Percentiles rank a stretch among this genome's conserved stretches.
phyloP scores from a whole-genome alignment of 2,329 filamentous ascomycete species.

The Claviceps capensis region DNA sequence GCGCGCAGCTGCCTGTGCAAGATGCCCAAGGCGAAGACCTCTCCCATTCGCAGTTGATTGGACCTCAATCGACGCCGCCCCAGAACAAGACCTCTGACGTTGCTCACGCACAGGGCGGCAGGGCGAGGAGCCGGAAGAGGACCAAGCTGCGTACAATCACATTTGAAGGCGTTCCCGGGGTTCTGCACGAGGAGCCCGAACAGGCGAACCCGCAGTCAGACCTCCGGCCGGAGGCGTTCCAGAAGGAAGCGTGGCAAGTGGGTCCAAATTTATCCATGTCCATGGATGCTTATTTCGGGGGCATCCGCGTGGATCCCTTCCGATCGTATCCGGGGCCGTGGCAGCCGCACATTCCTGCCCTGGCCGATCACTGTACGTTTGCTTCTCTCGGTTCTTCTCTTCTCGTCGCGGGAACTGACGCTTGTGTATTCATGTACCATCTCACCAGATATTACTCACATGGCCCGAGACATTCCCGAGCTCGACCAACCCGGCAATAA shows the following conservation, averaged over 20 bases:
- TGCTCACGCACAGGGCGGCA: background rate
- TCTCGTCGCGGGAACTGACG: background rate
- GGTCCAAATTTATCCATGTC: slow-evolving; percentile 2
- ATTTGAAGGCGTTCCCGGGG: background rate
- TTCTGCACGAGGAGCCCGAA: background rate
- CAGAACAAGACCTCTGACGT: background rate
- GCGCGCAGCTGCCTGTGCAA: background rate
- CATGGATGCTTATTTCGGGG: slow-evolving; percentile 12
- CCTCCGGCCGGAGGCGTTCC: background rate
- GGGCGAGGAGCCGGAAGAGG: background rate
- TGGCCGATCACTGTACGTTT: slow-evolving; percentile 15
- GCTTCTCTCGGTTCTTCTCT: background rate
- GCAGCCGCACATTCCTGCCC: slow-evolving; percentile 10
- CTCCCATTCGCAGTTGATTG: background rate
- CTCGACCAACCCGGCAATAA: slow-evolving; percentile 13
- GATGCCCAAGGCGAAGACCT: background rate
- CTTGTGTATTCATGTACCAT: no score
- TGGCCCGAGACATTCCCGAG: slow-evolving; percentile 17
- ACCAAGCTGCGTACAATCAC: background rate
- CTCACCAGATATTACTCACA: slow-evolving; percentile 12
- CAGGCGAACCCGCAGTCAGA: background rate
- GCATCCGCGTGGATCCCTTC: slow-evolving; percentile 14
- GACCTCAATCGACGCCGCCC: background rate
- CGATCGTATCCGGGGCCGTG: slow-evolving; percentile 12
- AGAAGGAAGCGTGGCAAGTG: background rate